Evolutionary conservation across 2,329 filamentous ascomycete genomes (phyloP).

Genomic region (Penicillium sp.): DNA sequence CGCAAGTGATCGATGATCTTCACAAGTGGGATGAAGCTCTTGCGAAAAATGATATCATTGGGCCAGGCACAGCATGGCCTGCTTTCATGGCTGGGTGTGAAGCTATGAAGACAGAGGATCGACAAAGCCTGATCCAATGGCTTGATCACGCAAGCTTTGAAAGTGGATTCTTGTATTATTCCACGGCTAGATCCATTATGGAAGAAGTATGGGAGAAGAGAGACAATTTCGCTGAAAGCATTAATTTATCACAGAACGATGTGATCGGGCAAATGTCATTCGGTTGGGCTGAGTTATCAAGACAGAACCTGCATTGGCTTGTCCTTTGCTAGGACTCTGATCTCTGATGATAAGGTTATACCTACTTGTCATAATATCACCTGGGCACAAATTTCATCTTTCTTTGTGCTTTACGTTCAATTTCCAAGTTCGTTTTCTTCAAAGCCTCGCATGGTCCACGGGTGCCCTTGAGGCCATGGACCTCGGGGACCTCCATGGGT

Average conservation of each 20-base stretch:
- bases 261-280: background rate
- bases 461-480: too few species aligned
- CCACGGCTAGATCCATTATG: background rate
- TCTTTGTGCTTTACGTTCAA: too few species aligned
- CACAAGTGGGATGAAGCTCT: background rate
- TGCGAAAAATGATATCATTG: background rate
- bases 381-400: too few species aligned
- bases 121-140: background rate
- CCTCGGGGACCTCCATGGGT: too few species aligned
- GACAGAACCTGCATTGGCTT: background rate
- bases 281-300: background rate
- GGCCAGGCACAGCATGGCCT: background rate
- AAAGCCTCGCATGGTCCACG: too few species aligned
- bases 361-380: too few species aligned
- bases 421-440: too few species aligned
- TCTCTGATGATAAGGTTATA: background rate
- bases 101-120: background rate
- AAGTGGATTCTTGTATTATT: background rate
- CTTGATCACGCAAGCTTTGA: background rate
- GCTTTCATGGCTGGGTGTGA: background rate
- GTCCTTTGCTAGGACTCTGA: background rate
- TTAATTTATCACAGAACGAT: background rate
- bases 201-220: background rate
- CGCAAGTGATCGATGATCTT: background rate
- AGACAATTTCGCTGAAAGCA: background rate